Evolutionary conservation across 1,139 yeast species (phyloP).

Genomic region (Diutina rugosa): DNA sequence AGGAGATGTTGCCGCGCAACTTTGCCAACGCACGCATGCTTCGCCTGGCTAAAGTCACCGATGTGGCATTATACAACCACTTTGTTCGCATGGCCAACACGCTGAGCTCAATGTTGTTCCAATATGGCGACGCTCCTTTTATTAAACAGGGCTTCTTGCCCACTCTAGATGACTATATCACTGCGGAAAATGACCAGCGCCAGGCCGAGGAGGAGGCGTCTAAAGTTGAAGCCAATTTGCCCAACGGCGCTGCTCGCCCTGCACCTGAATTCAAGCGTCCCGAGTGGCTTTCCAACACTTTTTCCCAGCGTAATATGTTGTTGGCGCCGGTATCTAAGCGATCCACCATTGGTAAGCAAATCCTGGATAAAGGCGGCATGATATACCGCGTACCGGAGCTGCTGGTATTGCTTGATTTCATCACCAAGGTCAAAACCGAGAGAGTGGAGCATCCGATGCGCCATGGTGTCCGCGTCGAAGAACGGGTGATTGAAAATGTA

Average conservation of each 20-base stretch:
- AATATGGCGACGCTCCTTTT: neutral
- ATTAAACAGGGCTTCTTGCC: neutral
- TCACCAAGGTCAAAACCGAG: neutral
- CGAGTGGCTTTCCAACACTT: neutral
- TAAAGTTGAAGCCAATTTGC: neutral
- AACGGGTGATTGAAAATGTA: neutral
- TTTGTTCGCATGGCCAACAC: constrained; percentile 17
- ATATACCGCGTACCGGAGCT: neutral
- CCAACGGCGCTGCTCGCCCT: neutral
- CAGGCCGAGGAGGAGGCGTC: neutral
- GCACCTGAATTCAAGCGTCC: neutral
- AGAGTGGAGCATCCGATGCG: neutral
- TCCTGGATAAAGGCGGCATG: neutral
- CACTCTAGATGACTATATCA: neutral
- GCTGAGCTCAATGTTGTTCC: neutral
- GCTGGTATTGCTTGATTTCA: neutral
- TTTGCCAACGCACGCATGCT: constrained; percentile 27
- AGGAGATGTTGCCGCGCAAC: constrained; percentile 28
- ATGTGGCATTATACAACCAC: constrained; percentile 30
- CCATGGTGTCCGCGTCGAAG: neutral
- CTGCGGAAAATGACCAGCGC: neutral
- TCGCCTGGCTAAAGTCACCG: constrained; percentile 39
- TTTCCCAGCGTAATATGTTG: neutral
- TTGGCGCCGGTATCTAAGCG: neutral
- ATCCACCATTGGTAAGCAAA: neutral